Evolutionary conservation across 768 basidiomycete genomes (phyloP), one percentile per base, ranked within the genome.

Genomic region (Tylopilus felleus): DNA sequence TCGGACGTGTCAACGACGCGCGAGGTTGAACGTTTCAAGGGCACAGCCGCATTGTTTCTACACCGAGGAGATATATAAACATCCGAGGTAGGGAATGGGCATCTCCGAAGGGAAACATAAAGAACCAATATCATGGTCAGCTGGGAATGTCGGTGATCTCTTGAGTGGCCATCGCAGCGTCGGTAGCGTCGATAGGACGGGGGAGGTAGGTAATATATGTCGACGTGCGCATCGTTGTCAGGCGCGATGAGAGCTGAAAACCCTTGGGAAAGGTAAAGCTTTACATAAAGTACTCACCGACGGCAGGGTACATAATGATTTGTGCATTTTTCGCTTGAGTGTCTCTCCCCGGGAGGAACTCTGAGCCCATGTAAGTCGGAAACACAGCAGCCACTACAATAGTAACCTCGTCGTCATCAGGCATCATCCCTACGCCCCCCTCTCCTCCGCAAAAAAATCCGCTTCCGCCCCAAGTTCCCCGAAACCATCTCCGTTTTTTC

Each of bases 401-500:
- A n/a, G 14, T 14, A 16, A 14, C 43, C 47, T 2, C 6, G 13
- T 28, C 39, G 38, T 36, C 36, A 33, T 16, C 50, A 69, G 68
- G 65, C 45, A 57, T 48, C 47, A 48, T 38, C 69, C 67, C 2
- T 31, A 41, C 44, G 31, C 55, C 4, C 69, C 69, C 43, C 48
- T 58, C 6, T 64, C 73, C 42, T 53, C 59, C 6, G 49, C 52
- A n/a, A 55, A 49, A 29, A 61, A 60, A 53, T 58, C 67, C 13
- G 63, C 58, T 0, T 70, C 66, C 28, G 66, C 70, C 1, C 68
- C 68, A 23, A 60, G 38, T 9, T 70, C 67, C 1, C 66, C 66
- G 14, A 58, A 35, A 23, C 59, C 60, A 0, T 33, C 48, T 0
- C 31, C 58, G 0, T 43, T 49, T 23, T 64, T 56, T 31, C 36